Evolutionary conservation across 495 filamentous ascomycete genomes (phyloP).

Genomic region (Talaromyces proteolyticus): DNA sequence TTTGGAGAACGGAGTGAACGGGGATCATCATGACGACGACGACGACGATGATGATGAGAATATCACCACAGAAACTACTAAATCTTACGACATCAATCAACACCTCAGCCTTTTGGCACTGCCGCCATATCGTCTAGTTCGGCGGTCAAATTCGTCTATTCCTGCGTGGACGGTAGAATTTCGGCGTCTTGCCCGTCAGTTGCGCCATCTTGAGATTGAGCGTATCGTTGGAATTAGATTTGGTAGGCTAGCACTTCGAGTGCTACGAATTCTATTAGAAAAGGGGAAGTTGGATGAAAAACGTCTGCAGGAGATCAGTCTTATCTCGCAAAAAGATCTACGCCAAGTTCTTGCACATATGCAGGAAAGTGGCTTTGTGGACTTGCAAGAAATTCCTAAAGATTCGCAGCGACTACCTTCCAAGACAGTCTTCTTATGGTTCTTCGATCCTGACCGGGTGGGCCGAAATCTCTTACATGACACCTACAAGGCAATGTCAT

Average conservation of each 20-base stretch:
- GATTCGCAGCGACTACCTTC: constrained; percentile 71
- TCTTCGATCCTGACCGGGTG: constrained; percentile 70
- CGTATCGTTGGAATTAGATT: constrained; percentile 68
- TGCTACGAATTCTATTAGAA: constrained; percentile 73
- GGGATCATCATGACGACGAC: constrained; percentile 18
- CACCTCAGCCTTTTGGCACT: constrained; percentile 74
- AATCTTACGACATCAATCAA: constrained; percentile 54
- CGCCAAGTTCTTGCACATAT: constrained; percentile 75
- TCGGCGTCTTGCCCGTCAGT: constrained; percentile 53
- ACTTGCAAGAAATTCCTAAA: constrained; percentile 87
- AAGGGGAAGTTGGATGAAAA: constrained; percentile 94
- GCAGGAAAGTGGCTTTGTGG: constrained; percentile 75
- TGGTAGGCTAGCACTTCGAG: constrained; percentile 66
- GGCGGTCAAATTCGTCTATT: constrained; percentile 36
- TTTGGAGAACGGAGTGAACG: constrained; percentile 34
- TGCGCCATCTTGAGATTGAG: constrained; percentile 73
- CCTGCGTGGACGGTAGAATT: constrained; percentile 77
- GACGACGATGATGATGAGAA: constrained; percentile 13
- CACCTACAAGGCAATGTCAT: constrained; percentile 84
- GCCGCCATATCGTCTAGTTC: constrained; percentile 55
- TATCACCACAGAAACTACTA: constrained; percentile 32
- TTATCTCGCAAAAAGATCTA: constrained; percentile 74
- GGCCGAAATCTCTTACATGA: constrained; percentile 61
- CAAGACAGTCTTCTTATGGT: constrained; percentile 85
- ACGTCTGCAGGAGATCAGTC: constrained; percentile 61